phyloP scores from a whole-genome alignment of 257 asterid genomes.

The Solanum sejunctum region DNA sequence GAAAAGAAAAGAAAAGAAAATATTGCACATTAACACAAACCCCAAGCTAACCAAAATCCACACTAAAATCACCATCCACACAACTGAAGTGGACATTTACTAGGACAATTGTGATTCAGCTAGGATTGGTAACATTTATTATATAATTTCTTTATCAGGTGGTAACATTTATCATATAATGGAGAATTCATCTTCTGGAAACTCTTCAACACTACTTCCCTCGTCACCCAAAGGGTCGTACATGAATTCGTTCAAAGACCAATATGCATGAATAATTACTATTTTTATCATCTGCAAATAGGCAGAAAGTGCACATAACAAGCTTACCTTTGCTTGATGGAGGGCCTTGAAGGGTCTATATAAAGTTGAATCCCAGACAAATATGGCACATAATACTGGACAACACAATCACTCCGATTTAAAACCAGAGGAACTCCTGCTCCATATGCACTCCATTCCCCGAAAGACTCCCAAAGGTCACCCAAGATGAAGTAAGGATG shows the following conservation, averaged over 20 bases:
- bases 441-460: conserved; percentile 97
- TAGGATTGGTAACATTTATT: background rate
- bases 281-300: background rate
- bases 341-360: conserved; percentile 43
- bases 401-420: conserved; percentile 57
- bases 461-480: conserved; percentile 90
- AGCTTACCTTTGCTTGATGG: conserved; percentile 37
- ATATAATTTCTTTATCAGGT: background rate
- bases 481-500: conserved; percentile 69
- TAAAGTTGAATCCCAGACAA: conserved; percentile 85
- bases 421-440: conserved; percentile 81
- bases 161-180: background rate
- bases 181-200: background rate
- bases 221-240: background rate
- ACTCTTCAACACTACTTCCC: background rate
- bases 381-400: conserved; percentile 84
- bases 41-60: background rate
- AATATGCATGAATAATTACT: background rate
- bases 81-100: background rate
- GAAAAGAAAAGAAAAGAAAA: background rate
- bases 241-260: background rate
- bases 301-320: background rate
- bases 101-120: background rate
- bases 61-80: background rate
- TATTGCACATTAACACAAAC: background rate